These are phyloP conservation scores for Pleurotus cornucopiae DNA, from an alignment of 768 basidiomycete genomes.

Conservation along the genomic window DNA sequence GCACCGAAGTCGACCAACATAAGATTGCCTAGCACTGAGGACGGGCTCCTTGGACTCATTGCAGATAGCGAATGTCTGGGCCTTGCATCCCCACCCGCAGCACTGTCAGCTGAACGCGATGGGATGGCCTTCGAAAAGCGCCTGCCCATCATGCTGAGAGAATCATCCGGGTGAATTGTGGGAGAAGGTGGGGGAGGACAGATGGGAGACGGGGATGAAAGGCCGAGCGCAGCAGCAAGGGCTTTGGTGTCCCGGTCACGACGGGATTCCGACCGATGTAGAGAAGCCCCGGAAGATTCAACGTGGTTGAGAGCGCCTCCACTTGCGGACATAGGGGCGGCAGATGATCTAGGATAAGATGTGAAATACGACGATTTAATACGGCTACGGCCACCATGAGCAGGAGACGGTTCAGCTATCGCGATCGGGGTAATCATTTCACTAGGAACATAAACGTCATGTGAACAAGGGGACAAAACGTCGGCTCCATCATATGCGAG, in stretches of 20 bases:
- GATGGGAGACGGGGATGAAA: slow-evolving; percentile 30
- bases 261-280: slow-evolving; percentile 1
- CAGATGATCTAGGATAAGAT: slow-evolving; percentile 52
- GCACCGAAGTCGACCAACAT: slow-evolving; percentile 59
- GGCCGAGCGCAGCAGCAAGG: slow-evolving; percentile 31
- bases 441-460: slow-evolving; percentile 13
- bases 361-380: slow-evolving; percentile 70
- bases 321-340: slow-evolving; percentile 22
- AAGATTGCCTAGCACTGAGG: slow-evolving; percentile 48
- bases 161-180: slow-evolving; percentile 71
- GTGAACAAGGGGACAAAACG: slow-evolving; percentile 30
- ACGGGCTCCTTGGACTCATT: slow-evolving; percentile 31
- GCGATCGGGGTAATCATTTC: slow-evolving; percentile 20
- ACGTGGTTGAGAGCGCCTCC: slow-evolving; percentile 34
- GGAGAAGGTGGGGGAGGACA: slow-evolving; percentile 42
- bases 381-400: slow-evolving; percentile 50
- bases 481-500: slow-evolving; percentile 56
- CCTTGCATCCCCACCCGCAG: background rate
- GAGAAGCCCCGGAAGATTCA: slow-evolving; percentile 21
- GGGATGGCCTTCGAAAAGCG: slow-evolving; percentile 7
- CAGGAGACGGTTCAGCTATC: slow-evolving; percentile 21
- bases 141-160: slow-evolving; percentile 46
- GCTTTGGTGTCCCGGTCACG: slow-evolving; percentile 27
- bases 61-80: slow-evolving; percentile 15
- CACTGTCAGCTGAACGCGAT: background rate